These are phyloP conservation scores for Pharnaceum exiguum DNA, from an alignment of 148 eudicot genomes.

Conservation along the genomic window DNA sequence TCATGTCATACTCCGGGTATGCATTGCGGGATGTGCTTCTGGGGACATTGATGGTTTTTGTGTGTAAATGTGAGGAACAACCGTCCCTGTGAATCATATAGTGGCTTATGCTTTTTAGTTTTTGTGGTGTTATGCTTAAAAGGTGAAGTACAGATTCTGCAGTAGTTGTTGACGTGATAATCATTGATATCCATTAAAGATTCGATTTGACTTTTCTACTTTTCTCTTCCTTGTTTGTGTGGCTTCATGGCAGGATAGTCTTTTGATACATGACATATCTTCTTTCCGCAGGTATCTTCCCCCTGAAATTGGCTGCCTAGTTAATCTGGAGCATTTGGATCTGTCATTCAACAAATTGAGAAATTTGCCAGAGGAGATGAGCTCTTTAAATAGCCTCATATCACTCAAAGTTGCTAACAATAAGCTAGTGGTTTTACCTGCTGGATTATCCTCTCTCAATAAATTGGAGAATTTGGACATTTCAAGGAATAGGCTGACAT, in stretches of 20 bases:
- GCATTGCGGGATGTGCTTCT: no score
- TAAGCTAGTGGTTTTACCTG: conserved; percentile 70
- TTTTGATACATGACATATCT: neutral
- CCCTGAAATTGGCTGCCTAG: conserved; percentile 80
- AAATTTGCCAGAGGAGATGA: conserved; percentile 72
- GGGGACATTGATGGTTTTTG: no score
- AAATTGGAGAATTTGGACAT: conserved; percentile 73
- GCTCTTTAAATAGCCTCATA: conserved; percentile 53
- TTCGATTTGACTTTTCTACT: no score
- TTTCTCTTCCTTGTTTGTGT: neutral
- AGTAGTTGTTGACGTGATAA: no score
- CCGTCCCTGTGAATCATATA: no score
- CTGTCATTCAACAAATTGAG: conserved; percentile 86
- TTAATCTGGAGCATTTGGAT: conserved; percentile 71
- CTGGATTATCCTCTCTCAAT: conserved; percentile 56
- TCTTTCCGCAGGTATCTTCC: conserved; percentile 75
- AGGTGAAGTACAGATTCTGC: no score
- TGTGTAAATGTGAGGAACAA: no score
- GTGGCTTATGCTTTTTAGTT: no score
- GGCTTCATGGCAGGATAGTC: no score
- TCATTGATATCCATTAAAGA: no score
- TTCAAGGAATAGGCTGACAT: conserved; percentile 75
- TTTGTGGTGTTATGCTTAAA: no score
- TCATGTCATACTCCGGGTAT: no score
- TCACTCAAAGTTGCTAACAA: conserved; percentile 74